Conservation (phyloP, 768 basidiomycete species). For the Flagelloscypha sp. region DNA sequence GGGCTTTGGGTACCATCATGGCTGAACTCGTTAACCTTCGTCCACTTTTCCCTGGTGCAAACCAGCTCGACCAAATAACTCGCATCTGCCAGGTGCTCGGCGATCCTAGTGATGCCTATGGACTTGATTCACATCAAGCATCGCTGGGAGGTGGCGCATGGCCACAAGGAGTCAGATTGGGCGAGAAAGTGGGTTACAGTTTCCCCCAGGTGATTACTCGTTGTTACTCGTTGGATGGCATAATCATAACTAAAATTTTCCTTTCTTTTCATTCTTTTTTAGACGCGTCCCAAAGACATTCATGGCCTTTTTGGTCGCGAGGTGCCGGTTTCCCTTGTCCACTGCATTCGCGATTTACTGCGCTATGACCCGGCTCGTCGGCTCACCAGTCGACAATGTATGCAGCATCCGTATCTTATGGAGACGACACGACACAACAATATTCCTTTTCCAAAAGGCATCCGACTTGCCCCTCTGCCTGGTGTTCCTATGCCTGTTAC, state of each 20-base stretch:
- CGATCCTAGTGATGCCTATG: constrained; percentile 81
- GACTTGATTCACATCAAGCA: constrained; percentile 59
- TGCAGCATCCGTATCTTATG: constrained; percentile 82
- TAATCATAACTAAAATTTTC: too few species aligned
- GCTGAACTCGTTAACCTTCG: constrained; percentile 92
- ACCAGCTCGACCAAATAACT: constrained; percentile 87
- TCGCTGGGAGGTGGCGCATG: constrained; percentile 82
- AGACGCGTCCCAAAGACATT: constrained; percentile 63
- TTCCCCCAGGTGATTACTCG: constrained; percentile 69
- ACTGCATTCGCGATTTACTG: constrained; percentile 87
- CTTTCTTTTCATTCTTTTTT: constrained; percentile 10
- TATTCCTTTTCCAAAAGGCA: constrained; percentile 51
- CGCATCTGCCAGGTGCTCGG: constrained; percentile 91
- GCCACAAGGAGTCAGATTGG: constrained; percentile 80
- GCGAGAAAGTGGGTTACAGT: constrained; percentile 72
- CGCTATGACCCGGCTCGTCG: constrained; percentile 87
- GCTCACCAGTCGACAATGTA: constrained; percentile 78
- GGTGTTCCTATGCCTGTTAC: constrained; percentile 21
- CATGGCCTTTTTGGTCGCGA: constrained; percentile 68
- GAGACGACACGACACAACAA: constrained; percentile 66
- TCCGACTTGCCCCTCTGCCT: constrained; percentile 30
- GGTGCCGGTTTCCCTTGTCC: constrained; percentile 73
- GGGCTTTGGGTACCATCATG: constrained; percentile 98
- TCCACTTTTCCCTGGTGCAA: constrained; percentile 90
- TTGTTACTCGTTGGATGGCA: too few species aligned